Percentiles rank a stretch among this genome's conserved stretches.
Evolutionary conservation across 2,329 filamentous ascomycete genomes (phyloP).

Genomic region (Scleromitrula shiraiana): DNA sequence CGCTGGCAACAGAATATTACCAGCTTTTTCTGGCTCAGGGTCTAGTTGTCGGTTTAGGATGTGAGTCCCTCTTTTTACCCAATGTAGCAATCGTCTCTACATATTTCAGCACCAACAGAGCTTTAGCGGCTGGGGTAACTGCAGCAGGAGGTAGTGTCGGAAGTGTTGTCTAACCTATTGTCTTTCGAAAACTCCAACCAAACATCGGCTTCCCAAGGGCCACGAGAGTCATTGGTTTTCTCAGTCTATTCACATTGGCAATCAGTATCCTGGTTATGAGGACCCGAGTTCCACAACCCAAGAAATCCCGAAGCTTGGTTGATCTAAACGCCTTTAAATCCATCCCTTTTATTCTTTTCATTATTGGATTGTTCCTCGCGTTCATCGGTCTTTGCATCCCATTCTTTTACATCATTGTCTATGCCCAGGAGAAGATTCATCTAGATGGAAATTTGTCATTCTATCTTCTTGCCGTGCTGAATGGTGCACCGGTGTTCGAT

Average conservation of each 20-base stretch:
- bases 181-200: constrained; percentile 1
- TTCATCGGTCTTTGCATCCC: constrained; percentile 43
- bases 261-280: background rate
- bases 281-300: background rate
- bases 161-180: constrained; percentile 53
- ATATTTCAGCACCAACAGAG: constrained; percentile 32
- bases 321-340: constrained; percentile 28
- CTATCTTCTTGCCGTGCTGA: constrained; percentile 5
- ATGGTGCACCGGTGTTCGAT: constrained; percentile 30
- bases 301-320: background rate
- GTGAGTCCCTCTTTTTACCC: constrained; percentile 35
- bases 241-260: constrained; percentile 33
- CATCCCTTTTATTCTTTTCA: constrained; percentile 27
- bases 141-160: constrained; percentile 16
- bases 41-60: constrained; percentile 37
- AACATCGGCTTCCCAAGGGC: constrained; percentile 45
- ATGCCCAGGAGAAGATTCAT: constrained; percentile 26
- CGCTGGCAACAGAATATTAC: constrained; percentile 33
- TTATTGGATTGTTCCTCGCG: constrained; percentile 33
- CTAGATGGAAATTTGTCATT: background rate
- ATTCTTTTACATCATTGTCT: constrained; percentile 35
- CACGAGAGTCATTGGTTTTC: constrained; percentile 44
- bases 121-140: constrained; percentile 29
- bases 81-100: constrained; percentile 50
- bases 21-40: constrained; percentile 39